Conservation (phyloP, 164 flowering plant species). For the Berberis vulgaris region DNA sequence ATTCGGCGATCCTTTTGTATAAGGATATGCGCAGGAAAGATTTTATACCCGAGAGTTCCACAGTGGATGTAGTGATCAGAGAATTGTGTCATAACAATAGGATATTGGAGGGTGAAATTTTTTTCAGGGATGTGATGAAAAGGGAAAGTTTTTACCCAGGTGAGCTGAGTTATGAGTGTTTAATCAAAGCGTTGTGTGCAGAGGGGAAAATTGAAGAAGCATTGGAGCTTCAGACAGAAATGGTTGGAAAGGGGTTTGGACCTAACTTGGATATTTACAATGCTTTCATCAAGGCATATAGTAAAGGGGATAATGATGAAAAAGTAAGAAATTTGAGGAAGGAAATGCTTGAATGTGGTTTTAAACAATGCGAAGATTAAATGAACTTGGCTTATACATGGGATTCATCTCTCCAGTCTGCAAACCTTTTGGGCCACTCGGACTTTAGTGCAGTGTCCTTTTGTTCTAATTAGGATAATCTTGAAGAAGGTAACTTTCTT, state of each 20-base stretch:
- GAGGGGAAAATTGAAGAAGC: conserved; percentile 65
- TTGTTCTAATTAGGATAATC: no score
- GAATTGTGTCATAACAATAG: conserved; percentile 34
- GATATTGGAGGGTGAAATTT: conserved; percentile 38
- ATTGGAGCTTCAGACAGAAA: conserved; percentile 63
- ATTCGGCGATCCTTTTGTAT: conserved; percentile 46
- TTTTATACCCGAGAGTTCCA: conserved; percentile 40
- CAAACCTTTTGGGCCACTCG: no score
- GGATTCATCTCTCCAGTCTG: neutral
- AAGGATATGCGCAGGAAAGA: conserved; percentile 49
- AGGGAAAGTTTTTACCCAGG: conserved; percentile 24
- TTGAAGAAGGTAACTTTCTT: no score
- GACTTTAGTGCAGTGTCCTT: no score
- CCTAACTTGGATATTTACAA: conserved; percentile 44
- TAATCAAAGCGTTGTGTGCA: conserved; percentile 54
- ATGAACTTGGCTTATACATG: neutral
- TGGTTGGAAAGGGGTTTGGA: conserved; percentile 67
- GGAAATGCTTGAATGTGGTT: conserved; percentile 36
- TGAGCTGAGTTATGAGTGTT: conserved; percentile 31
- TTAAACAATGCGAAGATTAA: conserved; percentile 5
- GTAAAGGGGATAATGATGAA: conserved; percentile 39
- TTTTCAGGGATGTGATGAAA: conserved; percentile 25
- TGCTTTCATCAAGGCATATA: conserved; percentile 57
- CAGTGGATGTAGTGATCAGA: conserved; percentile 35
- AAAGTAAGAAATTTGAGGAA: conserved; percentile 35